phyloP scores from a whole-genome alignment of 805 yeast genomes.

The Saturnispora sekii region DNA sequence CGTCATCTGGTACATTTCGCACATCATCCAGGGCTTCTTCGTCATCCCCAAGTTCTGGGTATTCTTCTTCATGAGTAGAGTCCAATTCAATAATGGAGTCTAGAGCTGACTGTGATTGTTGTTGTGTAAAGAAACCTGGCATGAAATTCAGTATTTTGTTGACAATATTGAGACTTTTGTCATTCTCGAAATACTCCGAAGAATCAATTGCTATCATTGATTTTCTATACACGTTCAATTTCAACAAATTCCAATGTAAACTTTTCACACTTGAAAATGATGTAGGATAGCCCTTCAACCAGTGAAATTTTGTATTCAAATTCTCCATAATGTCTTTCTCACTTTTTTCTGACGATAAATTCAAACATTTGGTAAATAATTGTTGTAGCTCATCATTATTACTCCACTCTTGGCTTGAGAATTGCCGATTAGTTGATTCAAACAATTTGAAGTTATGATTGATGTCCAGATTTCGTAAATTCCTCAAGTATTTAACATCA shows the following conservation, averaged over 20 bases:
- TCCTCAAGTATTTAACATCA: conserved; percentile 47
- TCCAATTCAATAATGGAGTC: not conserved
- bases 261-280: conserved; percentile 24
- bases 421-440: conserved; percentile 21
- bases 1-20: conserved; percentile 18
- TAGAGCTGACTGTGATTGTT: not conserved
- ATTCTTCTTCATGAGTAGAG: not conserved
- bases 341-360: not conserved
- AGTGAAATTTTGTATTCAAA: conserved; percentile 18
- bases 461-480: conserved; percentile 26
- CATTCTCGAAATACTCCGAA: conserved; percentile 3
- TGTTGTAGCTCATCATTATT: conserved; percentile 30
- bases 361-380: conserved; percentile 19
- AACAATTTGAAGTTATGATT: conserved; percentile 19
- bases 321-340: conserved; percentile 10
- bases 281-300: conserved; percentile 22
- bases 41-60: not conserved
- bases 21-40: conserved; percentile 5
- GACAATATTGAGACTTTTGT: not conserved
- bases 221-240: conserved; percentile 6
- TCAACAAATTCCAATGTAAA: conserved; percentile 7
- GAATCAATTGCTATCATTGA: conserved; percentile 5
- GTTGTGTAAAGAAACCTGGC: too few relatives aligned
- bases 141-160: not conserved
- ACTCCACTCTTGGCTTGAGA: conserved; percentile 29